phyloP scores from a whole-genome alignment of 2,329 filamentous ascomycete species.

The Paracorniculantispora psalliotae region DNA sequence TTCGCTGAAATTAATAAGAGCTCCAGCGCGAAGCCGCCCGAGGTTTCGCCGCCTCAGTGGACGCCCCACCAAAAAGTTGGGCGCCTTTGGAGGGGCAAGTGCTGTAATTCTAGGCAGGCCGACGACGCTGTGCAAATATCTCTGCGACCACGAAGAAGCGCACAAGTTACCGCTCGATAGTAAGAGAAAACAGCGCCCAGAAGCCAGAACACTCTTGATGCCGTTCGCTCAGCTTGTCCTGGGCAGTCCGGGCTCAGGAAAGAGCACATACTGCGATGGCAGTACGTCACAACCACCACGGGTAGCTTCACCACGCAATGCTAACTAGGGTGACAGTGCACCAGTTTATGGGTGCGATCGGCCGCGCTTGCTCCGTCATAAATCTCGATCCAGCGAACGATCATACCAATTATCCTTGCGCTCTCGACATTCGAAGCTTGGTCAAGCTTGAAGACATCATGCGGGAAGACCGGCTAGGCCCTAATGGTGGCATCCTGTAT shows the following conservation, averaged over 20 bases:
- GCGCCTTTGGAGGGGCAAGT: conserved; percentile 1
- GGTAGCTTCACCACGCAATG: neutral
- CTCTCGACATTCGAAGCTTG: conserved; percentile 83
- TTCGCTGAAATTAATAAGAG: conserved; percentile 1
- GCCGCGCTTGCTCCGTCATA: conserved; percentile 87
- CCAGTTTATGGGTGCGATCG: conserved; percentile 94
- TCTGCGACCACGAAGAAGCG: neutral
- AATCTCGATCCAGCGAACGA: conserved; percentile 98
- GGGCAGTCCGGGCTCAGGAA: conserved; percentile 91
- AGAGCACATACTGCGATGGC: conserved; percentile 97
- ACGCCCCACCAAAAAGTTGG: conserved; percentile 11
- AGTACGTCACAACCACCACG: conserved; percentile 45
- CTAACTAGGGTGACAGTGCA: conserved; percentile 56
- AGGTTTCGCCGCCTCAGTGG: conserved; percentile 13
- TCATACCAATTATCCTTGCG: conserved; percentile 79
- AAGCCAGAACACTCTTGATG: conserved; percentile 32
- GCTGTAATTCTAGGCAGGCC: conserved; percentile 5
- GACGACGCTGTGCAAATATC: neutral
- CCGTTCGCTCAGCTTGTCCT: conserved; percentile 74
- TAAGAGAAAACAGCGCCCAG: neutral
- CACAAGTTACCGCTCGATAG: neutral
- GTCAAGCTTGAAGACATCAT: conserved; percentile 93
- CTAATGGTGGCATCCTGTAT: conserved; percentile 89
- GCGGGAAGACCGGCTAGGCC: conserved; percentile 82
- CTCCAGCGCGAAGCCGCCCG: neutral